Percentiles rank a stretch among this genome's conserved stretches.
Evolutionary conservation across 495 filamentous ascomycete genomes (phyloP).

Genomic region (Aspergillus bertholletiae): DNA sequence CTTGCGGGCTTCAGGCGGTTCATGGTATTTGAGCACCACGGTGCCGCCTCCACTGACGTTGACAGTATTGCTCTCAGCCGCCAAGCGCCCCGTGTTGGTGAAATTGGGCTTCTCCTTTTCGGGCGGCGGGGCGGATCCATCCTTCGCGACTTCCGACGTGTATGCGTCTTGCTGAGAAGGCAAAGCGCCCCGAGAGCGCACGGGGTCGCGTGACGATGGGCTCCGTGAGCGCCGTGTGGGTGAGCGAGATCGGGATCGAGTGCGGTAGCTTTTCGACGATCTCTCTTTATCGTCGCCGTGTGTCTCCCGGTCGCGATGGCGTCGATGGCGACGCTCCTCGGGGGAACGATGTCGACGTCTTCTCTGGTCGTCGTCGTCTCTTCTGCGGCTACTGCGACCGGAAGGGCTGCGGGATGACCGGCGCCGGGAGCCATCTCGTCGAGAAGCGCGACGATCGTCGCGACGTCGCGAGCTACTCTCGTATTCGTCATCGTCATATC

Average conservation of each 20-base stretch:
- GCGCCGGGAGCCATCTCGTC: constrained; percentile 23
- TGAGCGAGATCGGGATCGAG: constrained; percentile 32
- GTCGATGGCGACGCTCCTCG: constrained; percentile 25
- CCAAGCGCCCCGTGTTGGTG: constrained; percentile 72
- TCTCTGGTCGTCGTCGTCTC: constrained; percentile 26
- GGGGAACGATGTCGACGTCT: constrained; percentile 27
- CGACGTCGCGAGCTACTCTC: constrained; percentile 27
- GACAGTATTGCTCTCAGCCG: constrained; percentile 83
- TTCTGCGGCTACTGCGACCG: constrained; percentile 15
- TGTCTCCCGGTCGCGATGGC: constrained; percentile 26
- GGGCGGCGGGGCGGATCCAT: constrained; percentile 29
- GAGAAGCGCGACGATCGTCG: constrained; percentile 29
- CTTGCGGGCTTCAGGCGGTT: constrained; percentile 89
- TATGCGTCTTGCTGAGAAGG: constrained; percentile 73
- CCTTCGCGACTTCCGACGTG: constrained; percentile 45
- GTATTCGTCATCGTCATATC: constrained; percentile 21
- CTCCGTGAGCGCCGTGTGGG: constrained; percentile 25
- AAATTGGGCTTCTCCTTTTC: constrained; percentile 90
- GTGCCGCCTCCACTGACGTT: constrained; percentile 55
- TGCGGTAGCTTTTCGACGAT: constrained; percentile 25
- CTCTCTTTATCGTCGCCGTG: constrained; percentile 19
- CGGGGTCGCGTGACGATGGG: constrained; percentile 22
- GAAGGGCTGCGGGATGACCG: constrained; percentile 31
- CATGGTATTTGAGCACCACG: constrained; percentile 90
- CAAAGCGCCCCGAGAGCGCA: constrained; percentile 53